Evolutionary conservation across 345 rosid species (phyloP).

Genomic region (Lepidium sativum): DNA sequence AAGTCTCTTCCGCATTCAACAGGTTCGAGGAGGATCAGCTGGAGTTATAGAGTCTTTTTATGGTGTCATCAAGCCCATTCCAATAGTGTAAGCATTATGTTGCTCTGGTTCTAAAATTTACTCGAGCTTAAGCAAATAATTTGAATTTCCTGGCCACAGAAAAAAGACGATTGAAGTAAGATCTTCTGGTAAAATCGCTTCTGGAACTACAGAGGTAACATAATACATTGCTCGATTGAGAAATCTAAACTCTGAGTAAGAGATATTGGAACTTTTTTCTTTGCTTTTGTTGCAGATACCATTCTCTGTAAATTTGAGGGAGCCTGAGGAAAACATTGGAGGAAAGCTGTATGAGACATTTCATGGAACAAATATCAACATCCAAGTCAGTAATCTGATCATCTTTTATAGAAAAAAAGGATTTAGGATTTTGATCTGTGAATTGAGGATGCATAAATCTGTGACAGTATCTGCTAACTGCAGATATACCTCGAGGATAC

Average conservation of each 20-base stretch:
- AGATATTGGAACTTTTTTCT: not conserved
- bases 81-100: constrained; percentile 40
- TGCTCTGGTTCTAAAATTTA: not conserved
- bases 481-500: constrained; percentile 69
- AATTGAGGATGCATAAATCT: constrained; percentile 21
- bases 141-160: constrained; percentile 24
- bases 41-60: constrained; percentile 78
- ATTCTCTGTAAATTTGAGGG: constrained; percentile 49
- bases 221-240: too few species aligned
- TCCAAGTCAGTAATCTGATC: constrained; percentile 61
- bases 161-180: constrained; percentile 51
- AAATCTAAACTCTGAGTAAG: too few species aligned
- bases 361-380: constrained; percentile 75
- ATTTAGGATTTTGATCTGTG: not conserved
- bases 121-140: not conserved
- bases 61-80: constrained; percentile 73
- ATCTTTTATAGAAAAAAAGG: not conserved
- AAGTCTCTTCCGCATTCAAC: not conserved
- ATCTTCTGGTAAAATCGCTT: constrained; percentile 60
- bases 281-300: constrained; percentile 51
- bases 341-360: constrained; percentile 77
- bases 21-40: constrained; percentile 92
- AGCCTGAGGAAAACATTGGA: constrained; percentile 39
- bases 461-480: constrained; percentile 72
- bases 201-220: constrained; percentile 85